A percentile compares a stretch with the other conserved stretches of the same genome.
phyloP scores from a whole-genome alignment of 139 green algal species.

The Picochlorum sp. region DNA sequence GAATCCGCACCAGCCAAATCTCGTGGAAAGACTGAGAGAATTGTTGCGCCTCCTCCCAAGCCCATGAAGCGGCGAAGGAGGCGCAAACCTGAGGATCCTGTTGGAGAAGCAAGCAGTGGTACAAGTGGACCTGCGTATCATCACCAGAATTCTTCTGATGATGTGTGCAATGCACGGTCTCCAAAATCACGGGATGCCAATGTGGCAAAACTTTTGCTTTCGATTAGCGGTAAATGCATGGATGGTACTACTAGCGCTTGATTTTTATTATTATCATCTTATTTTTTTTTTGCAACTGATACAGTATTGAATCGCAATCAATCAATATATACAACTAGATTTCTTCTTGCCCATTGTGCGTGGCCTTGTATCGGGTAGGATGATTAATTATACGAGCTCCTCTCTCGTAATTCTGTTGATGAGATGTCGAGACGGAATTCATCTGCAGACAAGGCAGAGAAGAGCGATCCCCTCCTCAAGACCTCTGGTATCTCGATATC shows the following conservation, averaged over 20 bases:
- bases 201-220: slow-evolving; percentile 21
- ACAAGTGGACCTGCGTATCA: slow-evolving; percentile 21
- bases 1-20: slow-evolving; percentile 16
- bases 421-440: slow-evolving; percentile 62
- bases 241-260: slow-evolving; percentile 1
- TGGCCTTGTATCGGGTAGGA: too few species aligned
- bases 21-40: not conserved
- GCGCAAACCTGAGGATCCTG: slow-evolving; percentile 11
- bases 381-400: too few species aligned
- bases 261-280: slow-evolving; percentile 6
- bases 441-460: slow-evolving; percentile 44
- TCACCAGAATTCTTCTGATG: not conserved
- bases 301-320: not conserved
- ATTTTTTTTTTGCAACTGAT: slow-evolving; percentile 5
- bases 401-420: slow-evolving; percentile 56
- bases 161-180: not conserved
- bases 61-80: not conserved
- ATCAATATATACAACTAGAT: not conserved
- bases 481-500: slow-evolving; percentile 47
- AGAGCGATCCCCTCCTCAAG: slow-evolving; percentile 45
- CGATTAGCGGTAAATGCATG: slow-evolving; percentile 15
- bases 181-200: slow-evolving; percentile 9
- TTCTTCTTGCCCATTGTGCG: not conserved
- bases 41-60: not conserved
- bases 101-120: slow-evolving; percentile 28